Base-by-base conservation (phyloP, 768 basidiomycete genomes). In the Plicaturopsis crispa region DNA sequence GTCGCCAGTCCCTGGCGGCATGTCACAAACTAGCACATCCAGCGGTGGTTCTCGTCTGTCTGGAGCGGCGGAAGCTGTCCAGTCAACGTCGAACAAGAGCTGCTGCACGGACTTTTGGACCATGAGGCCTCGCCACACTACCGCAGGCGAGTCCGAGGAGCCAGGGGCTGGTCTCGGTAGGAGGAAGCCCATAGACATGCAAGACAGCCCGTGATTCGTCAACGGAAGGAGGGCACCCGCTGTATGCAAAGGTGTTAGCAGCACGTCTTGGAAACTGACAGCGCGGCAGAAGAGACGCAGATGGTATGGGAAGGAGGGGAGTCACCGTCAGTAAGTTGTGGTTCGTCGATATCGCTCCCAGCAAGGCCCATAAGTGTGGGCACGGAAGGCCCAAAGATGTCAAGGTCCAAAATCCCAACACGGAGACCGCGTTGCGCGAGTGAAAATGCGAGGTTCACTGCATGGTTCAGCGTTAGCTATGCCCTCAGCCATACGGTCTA, bases 41-140 rank as follows among this genome's bases (percentile, higher is more conserved):
- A 97, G 61, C 3, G 75, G 75, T 0, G 57, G 62, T 4, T 63
- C 64, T n/a, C n/a, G n/a, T n/a, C n/a, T n/a, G n/a, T n/a, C n/a
- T n/a, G n/a, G n/a, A 2, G 65, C 65, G 8, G 51, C 56, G 5
- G 58, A 57, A 12, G 63, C 54, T 21, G 42, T 48, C 93, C 94
- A 97, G 56, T 97, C 93, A 4, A 96, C 90, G 47, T 97, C 91
- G 51, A 99, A 97, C 1, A 97, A 71, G 0, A 98, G 69, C 54
- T 97, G 93, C 55, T 97, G 93, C 0, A 93, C 90, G 18, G 93
- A 92, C 54, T 97, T 97, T 62, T 94, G 92, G 1, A 97, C 94
- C 94, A 97, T 98, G 16, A 96, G 72, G 2, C 94, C 94, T 18
- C 94, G 73, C 94, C 94, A 99, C 21, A 94, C 88, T 22, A 97